phyloP scores from a whole-genome alignment of 2,329 filamentous ascomycete genomes.

The Hypoxylon sp. region DNA sequence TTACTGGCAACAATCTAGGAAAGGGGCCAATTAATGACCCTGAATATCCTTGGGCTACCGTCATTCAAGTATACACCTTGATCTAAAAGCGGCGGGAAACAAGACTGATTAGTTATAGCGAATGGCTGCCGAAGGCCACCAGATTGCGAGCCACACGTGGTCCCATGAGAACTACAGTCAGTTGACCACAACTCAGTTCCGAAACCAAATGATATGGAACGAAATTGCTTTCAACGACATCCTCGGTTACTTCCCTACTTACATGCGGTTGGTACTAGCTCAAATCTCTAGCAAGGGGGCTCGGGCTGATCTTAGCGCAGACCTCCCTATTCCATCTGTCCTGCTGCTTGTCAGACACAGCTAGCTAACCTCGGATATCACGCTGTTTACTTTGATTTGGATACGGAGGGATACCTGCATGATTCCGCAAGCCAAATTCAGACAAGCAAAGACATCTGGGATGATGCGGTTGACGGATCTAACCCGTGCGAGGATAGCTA shows the following conservation, averaged over 20 bases:
- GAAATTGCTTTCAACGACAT: conserved; percentile 56
- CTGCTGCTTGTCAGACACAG: conserved; percentile 49
- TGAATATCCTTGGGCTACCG: conserved; percentile 52
- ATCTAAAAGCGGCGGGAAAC: background rate
- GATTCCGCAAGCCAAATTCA: conserved; percentile 55
- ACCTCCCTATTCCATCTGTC: conserved; percentile 55
- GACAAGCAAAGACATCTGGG: conserved; percentile 57
- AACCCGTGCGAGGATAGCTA: conserved; percentile 52
- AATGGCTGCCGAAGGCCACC: conserved; percentile 56
- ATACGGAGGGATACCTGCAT: conserved; percentile 55
- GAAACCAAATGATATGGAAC: conserved; percentile 55
- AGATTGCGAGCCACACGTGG: conserved; percentile 56
- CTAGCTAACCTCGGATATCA: conserved; percentile 53
- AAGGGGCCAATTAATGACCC: conserved; percentile 66
- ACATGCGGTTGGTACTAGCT: conserved; percentile 50
- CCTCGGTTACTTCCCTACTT: conserved; percentile 55
- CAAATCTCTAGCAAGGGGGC: background rate
- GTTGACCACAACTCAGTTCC: conserved; percentile 50
- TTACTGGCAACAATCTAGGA: conserved; percentile 67
- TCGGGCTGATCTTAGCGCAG: conserved; percentile 41
- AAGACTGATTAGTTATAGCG: conserved; percentile 48
- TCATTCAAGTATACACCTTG: conserved; percentile 50
- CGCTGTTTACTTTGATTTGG: conserved; percentile 53
- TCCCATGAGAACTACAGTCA: conserved; percentile 55
- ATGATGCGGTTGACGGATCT: conserved; percentile 53